These are phyloP conservation scores for Rosellinia necatrix DNA, from an alignment of 2,329 filamentous ascomycete genomes.

Conservation along the genomic window DNA sequence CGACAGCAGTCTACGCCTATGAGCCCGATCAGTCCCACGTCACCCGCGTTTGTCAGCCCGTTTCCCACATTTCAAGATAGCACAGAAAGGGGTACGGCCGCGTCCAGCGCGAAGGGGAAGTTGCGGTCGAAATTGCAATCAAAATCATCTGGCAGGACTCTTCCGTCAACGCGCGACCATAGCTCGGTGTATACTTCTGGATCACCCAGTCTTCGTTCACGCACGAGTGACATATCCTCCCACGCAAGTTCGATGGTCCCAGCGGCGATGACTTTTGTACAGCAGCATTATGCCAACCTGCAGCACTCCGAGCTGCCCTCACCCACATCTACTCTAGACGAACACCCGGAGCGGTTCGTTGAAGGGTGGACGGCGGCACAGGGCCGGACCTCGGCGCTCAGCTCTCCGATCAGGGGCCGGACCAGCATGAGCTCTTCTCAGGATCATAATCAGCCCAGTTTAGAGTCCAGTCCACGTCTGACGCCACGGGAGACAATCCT, in stretches of 20 bases:
- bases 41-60: conserved; percentile 59
- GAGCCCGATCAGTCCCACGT: conserved; percentile 58
- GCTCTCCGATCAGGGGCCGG: conserved; percentile 59
- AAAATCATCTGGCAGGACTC: conserved; percentile 54
- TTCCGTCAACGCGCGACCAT: conserved; percentile 53
- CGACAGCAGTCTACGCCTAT: conserved; percentile 52
- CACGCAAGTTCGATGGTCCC: conserved; percentile 56
- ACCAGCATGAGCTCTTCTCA: conserved; percentile 59
- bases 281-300: conserved; percentile 56
- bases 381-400: conserved; percentile 61
- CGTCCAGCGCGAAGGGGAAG: conserved; percentile 49
- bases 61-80: conserved; percentile 51
- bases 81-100: conserved; percentile 49
- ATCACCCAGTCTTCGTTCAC: conserved; percentile 64
- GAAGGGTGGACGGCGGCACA: conserved; percentile 66
- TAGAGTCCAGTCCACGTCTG: conserved; percentile 56
- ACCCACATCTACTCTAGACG: conserved; percentile 56
- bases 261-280: conserved; percentile 45
- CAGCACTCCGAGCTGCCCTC: conserved; percentile 62
- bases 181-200: conserved; percentile 60
- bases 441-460: conserved; percentile 42
- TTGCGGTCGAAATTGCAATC: conserved; percentile 48
- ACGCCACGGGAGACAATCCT: conserved; percentile 66
- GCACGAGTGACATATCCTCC: conserved; percentile 65
- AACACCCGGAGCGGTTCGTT: conserved; percentile 60